Evolutionary conservation across 208 protist species (phyloP).

Genomic region (Angomonas desouzai): DNA sequence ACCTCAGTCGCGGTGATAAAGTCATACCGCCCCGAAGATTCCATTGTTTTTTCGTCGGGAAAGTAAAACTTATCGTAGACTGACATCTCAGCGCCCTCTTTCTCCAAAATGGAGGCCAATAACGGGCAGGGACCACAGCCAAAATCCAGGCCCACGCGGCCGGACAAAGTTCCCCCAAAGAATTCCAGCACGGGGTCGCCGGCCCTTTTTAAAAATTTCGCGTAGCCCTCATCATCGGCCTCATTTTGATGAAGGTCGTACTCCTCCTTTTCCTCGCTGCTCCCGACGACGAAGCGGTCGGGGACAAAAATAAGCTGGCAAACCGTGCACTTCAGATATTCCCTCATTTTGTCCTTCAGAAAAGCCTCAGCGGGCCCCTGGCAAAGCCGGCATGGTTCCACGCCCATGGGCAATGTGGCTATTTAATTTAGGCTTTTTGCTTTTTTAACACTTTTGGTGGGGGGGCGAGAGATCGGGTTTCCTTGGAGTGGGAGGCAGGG

Average conservation of each 20-base stretch:
- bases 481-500: neutral
- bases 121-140: conserved; percentile 43
- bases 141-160: conserved; percentile 38
- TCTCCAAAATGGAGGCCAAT: conserved; percentile 14
- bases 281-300: conserved; percentile 16
- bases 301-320: conserved; percentile 50
- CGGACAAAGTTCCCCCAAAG: neutral
- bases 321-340: conserved; percentile 25
- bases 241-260: conserved; percentile 55
- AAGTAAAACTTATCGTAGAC: conserved; percentile 50
- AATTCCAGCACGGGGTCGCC: conserved; percentile 24
- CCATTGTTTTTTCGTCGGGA: conserved; percentile 9
- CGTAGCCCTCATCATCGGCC: conserved; percentile 28
- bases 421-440: neutral
- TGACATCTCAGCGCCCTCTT: conserved; percentile 24
- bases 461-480: neutral
- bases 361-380: conserved; percentile 8
- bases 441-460: neutral
- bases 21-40: conserved; percentile 20
- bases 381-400: conserved; percentile 30
- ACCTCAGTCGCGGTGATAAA: conserved; percentile 55
- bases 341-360: conserved; percentile 27
- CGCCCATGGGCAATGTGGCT: too few species aligned
- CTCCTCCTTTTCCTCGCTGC: conserved; percentile 30
- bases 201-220: conserved; percentile 33